phyloP scores from a whole-genome alignment of 139 green algal genomes.

The Eudorina sp. region DNA sequence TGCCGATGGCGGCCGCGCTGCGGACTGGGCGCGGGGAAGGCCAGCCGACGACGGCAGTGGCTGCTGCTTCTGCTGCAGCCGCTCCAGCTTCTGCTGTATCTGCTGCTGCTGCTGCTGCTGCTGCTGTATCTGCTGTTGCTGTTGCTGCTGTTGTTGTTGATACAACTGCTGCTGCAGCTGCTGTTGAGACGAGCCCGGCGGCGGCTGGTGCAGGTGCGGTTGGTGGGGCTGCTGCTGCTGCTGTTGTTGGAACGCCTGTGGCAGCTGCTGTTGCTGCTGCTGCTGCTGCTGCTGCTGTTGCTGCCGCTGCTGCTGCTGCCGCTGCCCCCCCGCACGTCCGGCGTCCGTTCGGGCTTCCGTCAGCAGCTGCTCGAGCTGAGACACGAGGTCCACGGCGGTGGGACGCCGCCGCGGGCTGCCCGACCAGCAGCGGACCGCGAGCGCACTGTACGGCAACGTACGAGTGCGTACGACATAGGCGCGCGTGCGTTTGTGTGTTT shows the following conservation, averaged over 20 bases:
- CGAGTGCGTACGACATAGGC: background rate
- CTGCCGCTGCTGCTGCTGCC: too few species aligned
- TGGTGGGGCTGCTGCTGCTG: background rate
- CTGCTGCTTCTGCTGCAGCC: too few species aligned
- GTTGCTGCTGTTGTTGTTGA: too few species aligned
- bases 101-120: too few species aligned
- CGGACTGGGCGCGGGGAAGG: too few species aligned
- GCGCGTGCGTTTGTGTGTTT: background rate
- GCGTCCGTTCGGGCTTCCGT: background rate
- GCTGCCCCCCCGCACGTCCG: too few species aligned
- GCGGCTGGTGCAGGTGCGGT: background rate
- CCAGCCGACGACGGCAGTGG: too few species aligned
- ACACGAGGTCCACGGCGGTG: background rate
- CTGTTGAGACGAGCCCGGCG: too few species aligned
- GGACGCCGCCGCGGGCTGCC: background rate
- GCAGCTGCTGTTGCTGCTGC: background rate
- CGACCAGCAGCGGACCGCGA: constrained; percentile 6
- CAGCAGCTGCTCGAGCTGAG: constrained; percentile 16
- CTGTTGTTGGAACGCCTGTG: background rate
- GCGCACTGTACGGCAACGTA: background rate
- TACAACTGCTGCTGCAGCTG: too few species aligned
- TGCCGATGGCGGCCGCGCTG: too few species aligned
- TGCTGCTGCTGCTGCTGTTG: background rate
- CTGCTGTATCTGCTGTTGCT: too few species aligned
- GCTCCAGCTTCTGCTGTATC: too few species aligned